Conservation (phyloP, 1,284 basidiomycete species). For the Ganoderma meredithae region DNA sequence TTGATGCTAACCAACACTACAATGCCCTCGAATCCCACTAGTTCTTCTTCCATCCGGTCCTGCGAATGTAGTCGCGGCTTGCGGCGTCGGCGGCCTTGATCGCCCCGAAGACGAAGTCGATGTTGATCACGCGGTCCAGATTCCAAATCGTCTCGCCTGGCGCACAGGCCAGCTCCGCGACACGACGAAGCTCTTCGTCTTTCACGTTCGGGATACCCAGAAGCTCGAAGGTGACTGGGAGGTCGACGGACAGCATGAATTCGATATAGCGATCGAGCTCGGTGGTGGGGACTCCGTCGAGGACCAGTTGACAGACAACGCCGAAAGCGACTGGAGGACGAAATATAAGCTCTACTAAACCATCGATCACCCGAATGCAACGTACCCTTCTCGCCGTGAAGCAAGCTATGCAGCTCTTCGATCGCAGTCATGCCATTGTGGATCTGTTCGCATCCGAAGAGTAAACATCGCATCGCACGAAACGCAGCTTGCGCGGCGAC, state of each 20-base stretch:
- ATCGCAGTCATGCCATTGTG: slow-evolving; percentile 45
- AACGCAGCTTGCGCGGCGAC: background rate
- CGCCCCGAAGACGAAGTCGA: slow-evolving; percentile 40
- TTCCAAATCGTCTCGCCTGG: slow-evolving; percentile 46
- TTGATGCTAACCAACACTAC: background rate
- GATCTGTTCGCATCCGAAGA: slow-evolving; percentile 32
- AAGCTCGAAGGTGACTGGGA: slow-evolving; percentile 42
- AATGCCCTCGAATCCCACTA: background rate
- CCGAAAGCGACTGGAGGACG: slow-evolving; percentile 41
- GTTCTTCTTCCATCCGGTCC: slow-evolving; percentile 34
- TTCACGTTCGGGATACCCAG: slow-evolving; percentile 43
- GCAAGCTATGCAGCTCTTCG: slow-evolving; percentile 40
- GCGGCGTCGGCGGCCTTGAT: slow-evolving; percentile 45
- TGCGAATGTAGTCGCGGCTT: slow-evolving; percentile 38
- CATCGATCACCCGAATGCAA: background rate
- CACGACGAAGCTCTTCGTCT: slow-evolving; percentile 40
- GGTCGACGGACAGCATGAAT: slow-evolving; percentile 44
- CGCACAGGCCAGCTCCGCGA: slow-evolving; percentile 41
- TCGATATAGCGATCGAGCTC: slow-evolving; percentile 44
- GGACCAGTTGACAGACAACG: slow-evolving; percentile 43
- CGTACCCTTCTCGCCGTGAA: slow-evolving; percentile 46
- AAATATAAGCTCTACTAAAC: background rate
- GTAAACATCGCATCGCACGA: background rate
- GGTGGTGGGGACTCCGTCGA: slow-evolving; percentile 36
- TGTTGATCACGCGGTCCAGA: slow-evolving; percentile 42